Base-by-base conservation (phyloP, 805 yeast species). In the Metschnikowia borealis region DNA sequence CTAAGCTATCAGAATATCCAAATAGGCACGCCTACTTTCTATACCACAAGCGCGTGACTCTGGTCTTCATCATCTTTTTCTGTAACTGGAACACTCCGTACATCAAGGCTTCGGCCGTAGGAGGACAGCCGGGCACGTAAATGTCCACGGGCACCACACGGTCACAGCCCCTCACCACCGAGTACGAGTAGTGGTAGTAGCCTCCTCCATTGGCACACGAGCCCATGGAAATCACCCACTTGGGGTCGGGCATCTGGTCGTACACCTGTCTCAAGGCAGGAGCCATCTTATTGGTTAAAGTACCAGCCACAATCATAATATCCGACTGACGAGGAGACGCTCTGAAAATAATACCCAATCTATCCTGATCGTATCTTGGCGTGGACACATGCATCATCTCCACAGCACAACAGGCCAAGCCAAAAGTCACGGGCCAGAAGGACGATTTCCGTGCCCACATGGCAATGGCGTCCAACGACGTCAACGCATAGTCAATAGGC, bases 181-280 rank as follows among this genome's bases (percentile, higher is more conserved):
- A 80, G 72, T 88, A 88, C 10, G 94, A 85, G 71, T 88, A 88
- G 69, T 88, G 96, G 73, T 88, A 88, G 72, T 88, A 88, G 33
- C 96, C 96, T 54, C 96, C 96, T 55, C 96, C 96, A 66, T 88
- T 88, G 55, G 96, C 96, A 73, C 96, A 88, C 6, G 92, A 85
- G 44, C 96, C 96, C 96, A 88, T 88, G 50, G 94, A 86, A 61
- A 88, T 88, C 47, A 89, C 96, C 96, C 96, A 88, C 72, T 91
- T 83, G 43, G 96, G 96, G 60, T 86, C 94, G 34, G 96, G 89
- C 96, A 89, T 89, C 72, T 88, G 96, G 69, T 88, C 96, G 69
- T 89, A 88, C 33, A 88, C 96, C 74, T 87, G 94, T 75, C 96
- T 84, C 68, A 88, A 76, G 23, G 94, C 94, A 38, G 96, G 96